These are phyloP conservation scores for Oemleria cerasiformis DNA, from an alignment of 306 rosid genomes.

Conservation along the genomic window DNA sequence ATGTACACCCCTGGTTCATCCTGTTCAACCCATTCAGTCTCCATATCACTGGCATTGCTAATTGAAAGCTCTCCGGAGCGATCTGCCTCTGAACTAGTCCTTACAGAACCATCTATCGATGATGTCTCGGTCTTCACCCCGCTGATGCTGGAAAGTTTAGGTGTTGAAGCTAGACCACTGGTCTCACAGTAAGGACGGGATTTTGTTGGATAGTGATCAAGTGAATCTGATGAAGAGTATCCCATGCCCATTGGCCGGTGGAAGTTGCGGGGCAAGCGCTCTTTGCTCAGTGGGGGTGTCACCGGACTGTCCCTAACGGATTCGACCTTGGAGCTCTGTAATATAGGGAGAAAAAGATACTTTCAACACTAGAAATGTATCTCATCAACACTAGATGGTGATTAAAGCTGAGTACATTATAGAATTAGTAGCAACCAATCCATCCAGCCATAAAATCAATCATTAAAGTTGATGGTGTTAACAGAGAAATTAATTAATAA, in stretches of 20 bases:
- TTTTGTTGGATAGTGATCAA: constrained; percentile 58
- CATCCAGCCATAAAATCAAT: constrained; percentile 3
- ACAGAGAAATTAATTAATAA: neutral
- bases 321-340: constrained; percentile 77
- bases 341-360: neutral
- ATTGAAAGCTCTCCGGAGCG: constrained; percentile 77
- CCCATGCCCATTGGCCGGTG: constrained; percentile 61
- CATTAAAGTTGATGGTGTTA: neutral
- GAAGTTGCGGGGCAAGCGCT: constrained; percentile 51
- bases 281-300: constrained; percentile 81
- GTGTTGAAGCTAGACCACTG: constrained; percentile 58
- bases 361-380: neutral
- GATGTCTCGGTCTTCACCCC: constrained; percentile 65
- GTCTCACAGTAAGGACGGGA: constrained; percentile 55
- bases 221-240: constrained; percentile 82
- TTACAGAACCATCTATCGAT: constrained; percentile 72
- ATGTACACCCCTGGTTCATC: constrained; percentile 98
- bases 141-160: constrained; percentile 59
- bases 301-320: constrained; percentile 79
- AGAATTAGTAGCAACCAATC: neutral
- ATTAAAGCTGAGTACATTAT: neutral
- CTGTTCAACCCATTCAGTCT: constrained; percentile 95
- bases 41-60: constrained; percentile 97
- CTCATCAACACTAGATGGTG: constrained; percentile 10
- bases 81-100: constrained; percentile 89